Evolutionary conservation across 306 rosid genomes (phyloP).

Genomic region (Trifolium repens): DNA sequence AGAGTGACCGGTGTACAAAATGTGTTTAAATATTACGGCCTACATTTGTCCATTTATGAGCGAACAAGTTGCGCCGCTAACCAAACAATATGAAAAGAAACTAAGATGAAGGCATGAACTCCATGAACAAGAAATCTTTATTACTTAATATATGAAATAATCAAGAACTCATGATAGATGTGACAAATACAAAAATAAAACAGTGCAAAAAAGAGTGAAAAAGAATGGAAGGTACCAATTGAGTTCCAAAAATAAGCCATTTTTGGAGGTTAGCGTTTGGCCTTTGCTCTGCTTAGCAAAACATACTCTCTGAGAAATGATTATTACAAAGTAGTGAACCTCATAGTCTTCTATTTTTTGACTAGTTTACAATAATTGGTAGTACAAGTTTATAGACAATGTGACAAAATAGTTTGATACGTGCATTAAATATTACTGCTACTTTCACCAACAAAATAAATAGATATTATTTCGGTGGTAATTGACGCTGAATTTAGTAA

Average conservation of each 20-base stretch:
- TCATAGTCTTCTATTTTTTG: neutral
- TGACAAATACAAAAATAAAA: neutral
- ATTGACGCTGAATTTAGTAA: no score
- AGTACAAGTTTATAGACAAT: no score
- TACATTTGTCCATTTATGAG: no score
- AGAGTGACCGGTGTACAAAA: neutral
- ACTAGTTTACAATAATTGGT: neutral
- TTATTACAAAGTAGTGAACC: neutral
- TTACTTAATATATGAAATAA: neutral
- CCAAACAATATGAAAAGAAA: neutral
- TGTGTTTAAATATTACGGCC: neutral
- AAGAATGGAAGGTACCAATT: slow-evolving; percentile 8
- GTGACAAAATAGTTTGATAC: no score
- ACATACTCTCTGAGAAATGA: neutral
- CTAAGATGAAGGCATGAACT: neutral
- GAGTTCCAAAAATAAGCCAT: slow-evolving; percentile 28
- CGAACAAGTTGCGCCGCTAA: neutral
- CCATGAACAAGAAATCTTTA: neutral
- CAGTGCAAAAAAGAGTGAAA: neutral
- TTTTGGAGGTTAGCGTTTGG: slow-evolving; percentile 16
- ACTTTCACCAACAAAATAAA: no score
- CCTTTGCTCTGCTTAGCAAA: neutral
- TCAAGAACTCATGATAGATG: neutral
- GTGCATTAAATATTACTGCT: no score
- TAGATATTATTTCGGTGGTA: no score